Percentiles rank a stretch among this genome's conserved stretches.
Evolutionary conservation across 2,329 filamentous ascomycete genomes (phyloP).

Genomic region (Penicillium sp.): DNA sequence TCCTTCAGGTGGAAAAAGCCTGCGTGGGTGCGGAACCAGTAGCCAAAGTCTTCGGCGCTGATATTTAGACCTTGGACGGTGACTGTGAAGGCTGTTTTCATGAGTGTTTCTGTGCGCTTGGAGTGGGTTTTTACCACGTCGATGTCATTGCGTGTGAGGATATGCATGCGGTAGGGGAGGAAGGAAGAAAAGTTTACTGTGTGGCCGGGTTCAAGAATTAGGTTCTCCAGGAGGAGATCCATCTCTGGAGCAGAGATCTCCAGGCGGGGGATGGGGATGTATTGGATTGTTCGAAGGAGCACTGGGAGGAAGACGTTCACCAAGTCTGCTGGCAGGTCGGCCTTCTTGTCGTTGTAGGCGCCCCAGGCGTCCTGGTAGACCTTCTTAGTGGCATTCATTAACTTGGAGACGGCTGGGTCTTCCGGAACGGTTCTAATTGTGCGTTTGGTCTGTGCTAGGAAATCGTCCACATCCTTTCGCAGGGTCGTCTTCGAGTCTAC

Average conservation of each 20-base stretch:
- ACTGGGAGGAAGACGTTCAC: conserved; percentile 79
- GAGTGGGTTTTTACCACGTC: conserved; percentile 77
- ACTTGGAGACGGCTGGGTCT: conserved; percentile 69
- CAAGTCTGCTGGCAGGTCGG: conserved; percentile 70
- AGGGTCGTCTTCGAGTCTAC: conserved; percentile 66
- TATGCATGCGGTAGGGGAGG: conserved; percentile 75
- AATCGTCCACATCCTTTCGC: conserved; percentile 67
- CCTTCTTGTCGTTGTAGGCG: conserved; percentile 61
- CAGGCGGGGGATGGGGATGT: conserved; percentile 84
- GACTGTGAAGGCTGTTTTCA: conserved; percentile 71
- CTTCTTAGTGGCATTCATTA: conserved; percentile 65
- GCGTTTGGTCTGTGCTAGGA: conserved; percentile 66
- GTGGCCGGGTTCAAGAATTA: conserved; percentile 82
- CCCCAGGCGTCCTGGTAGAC: conserved; percentile 70
- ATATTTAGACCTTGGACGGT: conserved; percentile 80
- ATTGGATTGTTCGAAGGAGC: conserved; percentile 73
- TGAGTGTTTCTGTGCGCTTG: conserved; percentile 61
- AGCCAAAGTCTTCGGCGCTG: conserved; percentile 82
- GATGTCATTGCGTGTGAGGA: conserved; percentile 82
- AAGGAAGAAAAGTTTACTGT: conserved; percentile 86
- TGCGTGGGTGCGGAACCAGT: conserved; percentile 78
- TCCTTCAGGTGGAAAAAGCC: conserved; percentile 73
- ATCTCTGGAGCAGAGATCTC: conserved; percentile 80
- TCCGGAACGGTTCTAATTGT: conserved; percentile 67
- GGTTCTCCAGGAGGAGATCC: conserved; percentile 83